Base-by-base conservation (phyloP, 169 alveolate species). In the Cryptosporidium xiaoi region DNA sequence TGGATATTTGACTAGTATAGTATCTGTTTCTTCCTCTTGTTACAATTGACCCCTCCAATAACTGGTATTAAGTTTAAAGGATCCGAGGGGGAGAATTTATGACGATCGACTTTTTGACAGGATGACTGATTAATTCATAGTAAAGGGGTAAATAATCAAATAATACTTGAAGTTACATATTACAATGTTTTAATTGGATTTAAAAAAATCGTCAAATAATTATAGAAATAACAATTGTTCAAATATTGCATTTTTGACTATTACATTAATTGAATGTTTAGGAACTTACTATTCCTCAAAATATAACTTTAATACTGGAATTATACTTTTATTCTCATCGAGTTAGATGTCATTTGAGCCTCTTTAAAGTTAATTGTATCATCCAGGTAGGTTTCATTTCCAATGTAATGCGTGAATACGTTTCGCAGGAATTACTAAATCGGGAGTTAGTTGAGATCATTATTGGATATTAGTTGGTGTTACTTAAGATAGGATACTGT, bases 41-140 rank as follows among this genome's bases (percentile, higher is more conserved):
- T 77, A 77, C 87, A 77, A 77, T 62, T 77, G 87, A 77, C 87
- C 87, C 87, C 87, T 77, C 87, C 87, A 77, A 77, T 62, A 60
- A 60, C 87, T 46, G 87, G 40, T 44, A 51, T 34, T 40, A 34
- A 18, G 44, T 40, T 48, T 44, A 60, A 36, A 40, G 71, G 62
- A 60, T 56, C 71, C 71, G 87, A 62, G 87, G 87, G 64, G 77
- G 77, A 77, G 50, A 77, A 29, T 77, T 44, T 60, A 62, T 77
- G 71, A 77, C 87, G 64, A 77, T 77, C 87, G 77, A 77, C 87
- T 44, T 60, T 77, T 77, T 77, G 87, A 60, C 87, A 60, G 87
- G 87, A 77, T 77, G 87, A 77, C 69, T 77, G 87, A 77, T 36
- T 77, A 62, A 44, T 62, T 77, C 64, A 66, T 77, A 69, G 40